Conservation (phyloP, 371 early-diverging fungal species). For the Syncephalis fuscata region DNA sequence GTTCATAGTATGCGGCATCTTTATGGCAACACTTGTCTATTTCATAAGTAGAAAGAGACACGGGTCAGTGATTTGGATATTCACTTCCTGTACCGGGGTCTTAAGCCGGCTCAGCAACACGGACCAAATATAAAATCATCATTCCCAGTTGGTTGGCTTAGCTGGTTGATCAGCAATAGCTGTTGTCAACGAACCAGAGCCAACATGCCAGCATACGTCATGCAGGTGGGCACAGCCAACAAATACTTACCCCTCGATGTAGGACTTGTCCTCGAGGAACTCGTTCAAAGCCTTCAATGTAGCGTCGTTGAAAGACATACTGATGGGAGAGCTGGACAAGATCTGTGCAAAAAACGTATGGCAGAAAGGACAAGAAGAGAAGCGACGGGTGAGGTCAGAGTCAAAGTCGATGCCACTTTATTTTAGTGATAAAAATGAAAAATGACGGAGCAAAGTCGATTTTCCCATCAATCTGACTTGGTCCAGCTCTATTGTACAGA, state of each 20-base stretch:
- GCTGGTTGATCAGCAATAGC: too few relatives aligned
- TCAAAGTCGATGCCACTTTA: too few relatives aligned
- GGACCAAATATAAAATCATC: constrained; percentile 8
- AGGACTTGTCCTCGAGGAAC: constrained; percentile 7
- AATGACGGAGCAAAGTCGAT: too few relatives aligned
- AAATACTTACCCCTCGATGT: constrained; percentile 6
- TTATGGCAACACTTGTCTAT: background rate
- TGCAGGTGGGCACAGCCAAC: background rate
- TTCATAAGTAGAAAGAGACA: background rate
- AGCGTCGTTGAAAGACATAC: background rate
- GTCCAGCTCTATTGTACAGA: too few relatives aligned
- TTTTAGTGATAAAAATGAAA: too few relatives aligned
- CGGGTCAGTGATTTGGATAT: background rate
- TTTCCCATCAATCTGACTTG: too few relatives aligned
- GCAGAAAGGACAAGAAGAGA: too few relatives aligned
- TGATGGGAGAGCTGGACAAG: too few relatives aligned
- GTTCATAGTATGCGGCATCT: too few relatives aligned
- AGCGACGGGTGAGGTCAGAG: too few relatives aligned
- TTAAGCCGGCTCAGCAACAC: constrained; percentile 9
- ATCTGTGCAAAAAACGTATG: too few relatives aligned
- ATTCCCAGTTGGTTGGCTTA: background rate
- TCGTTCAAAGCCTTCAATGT: constrained; percentile 3
- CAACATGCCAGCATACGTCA: background rate
- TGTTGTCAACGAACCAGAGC: too few relatives aligned
- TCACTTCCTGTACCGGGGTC: constrained; percentile 5